phyloP scores from a whole-genome alignment of 805 yeast species.

The Ogataea thermomethanolica region DNA sequence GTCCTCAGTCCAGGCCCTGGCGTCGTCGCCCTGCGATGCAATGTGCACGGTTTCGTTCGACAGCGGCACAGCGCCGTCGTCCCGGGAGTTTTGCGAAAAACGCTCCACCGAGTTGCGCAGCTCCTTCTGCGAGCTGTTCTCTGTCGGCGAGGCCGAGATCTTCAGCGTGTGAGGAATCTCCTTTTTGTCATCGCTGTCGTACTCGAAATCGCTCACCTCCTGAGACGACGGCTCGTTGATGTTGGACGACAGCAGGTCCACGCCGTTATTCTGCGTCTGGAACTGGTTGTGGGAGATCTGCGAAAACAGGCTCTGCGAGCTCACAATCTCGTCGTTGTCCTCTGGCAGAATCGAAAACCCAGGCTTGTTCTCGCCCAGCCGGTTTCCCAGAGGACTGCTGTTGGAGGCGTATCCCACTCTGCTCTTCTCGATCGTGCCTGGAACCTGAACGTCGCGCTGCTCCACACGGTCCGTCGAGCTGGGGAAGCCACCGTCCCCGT shows the following conservation, averaged over 20 bases:
- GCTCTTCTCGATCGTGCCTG: conserved; percentile 22
- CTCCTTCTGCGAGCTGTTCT: conserved; percentile 5
- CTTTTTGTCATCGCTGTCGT: conserved; percentile 5
- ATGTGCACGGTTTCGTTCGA: too few species aligned
- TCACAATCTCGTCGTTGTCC: conserved; percentile 17
- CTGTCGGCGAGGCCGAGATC: conserved; percentile 7
- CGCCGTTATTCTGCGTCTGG: background rate
- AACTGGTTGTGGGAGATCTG: conserved; percentile 3
- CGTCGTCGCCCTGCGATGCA: too few species aligned
- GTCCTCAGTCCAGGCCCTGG: background rate
- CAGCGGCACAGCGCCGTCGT: background rate
- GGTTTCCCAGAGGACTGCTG: conserved; percentile 12
- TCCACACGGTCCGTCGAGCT: conserved; percentile 3
- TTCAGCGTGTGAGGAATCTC: conserved; percentile 7
- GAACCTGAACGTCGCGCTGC: conserved; percentile 21
- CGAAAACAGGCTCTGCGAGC: conserved; percentile 16
- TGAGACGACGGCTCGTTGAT: conserved; percentile 20
- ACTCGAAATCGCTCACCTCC: conserved; percentile 20
- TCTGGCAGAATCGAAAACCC: background rate
- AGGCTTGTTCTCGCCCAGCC: too few species aligned
- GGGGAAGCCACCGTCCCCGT: conserved; percentile 1
- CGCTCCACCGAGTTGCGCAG: background rate
- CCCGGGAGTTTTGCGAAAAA: conserved; percentile 2
- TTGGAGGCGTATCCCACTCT: conserved; percentile 4
- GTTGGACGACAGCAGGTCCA: conserved; percentile 13